These are phyloP conservation scores for Pezicula radicicola DNA, from an alignment of 2,329 filamentous ascomycete genomes.

Conservation along the genomic window DNA sequence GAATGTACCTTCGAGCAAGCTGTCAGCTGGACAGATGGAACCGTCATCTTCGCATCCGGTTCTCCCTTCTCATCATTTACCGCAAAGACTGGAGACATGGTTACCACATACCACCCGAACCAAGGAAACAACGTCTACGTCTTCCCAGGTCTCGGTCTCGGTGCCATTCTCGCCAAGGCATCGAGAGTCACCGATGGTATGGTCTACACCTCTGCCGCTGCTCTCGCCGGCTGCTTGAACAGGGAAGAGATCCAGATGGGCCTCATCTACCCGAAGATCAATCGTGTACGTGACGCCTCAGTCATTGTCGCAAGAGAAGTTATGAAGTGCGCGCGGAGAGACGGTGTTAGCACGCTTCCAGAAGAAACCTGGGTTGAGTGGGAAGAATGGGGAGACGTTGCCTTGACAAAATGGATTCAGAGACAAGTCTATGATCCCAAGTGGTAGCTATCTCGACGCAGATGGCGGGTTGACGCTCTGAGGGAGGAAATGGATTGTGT, in stretches of 20 bases:
- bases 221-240: conserved; percentile 75
- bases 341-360: conserved; percentile 68
- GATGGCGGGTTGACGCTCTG: not conserved
- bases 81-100: conserved; percentile 57
- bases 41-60: conserved; percentile 89
- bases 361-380: conserved; percentile 71
- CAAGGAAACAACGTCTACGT: conserved; percentile 90
- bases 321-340: conserved; percentile 85
- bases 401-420: conserved; percentile 58
- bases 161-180: conserved; percentile 87
- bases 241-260: conserved; percentile 78
- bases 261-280: conserved; percentile 87
- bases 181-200: conserved; percentile 87
- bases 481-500: too few species aligned
- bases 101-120: conserved; percentile 70
- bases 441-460: conserved; percentile 14
- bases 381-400: conserved; percentile 68
- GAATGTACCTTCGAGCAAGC: conserved; percentile 98
- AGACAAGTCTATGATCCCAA: conserved; percentile 56
- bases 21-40: conserved; percentile 85
- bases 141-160: conserved; percentile 93
- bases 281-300: conserved; percentile 87
- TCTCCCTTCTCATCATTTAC: conserved; percentile 81
- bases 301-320: conserved; percentile 85
- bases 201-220: conserved; percentile 91